Conservation (phyloP, 75 land plant species). For the Sequoiadendron giganteum region DNA sequence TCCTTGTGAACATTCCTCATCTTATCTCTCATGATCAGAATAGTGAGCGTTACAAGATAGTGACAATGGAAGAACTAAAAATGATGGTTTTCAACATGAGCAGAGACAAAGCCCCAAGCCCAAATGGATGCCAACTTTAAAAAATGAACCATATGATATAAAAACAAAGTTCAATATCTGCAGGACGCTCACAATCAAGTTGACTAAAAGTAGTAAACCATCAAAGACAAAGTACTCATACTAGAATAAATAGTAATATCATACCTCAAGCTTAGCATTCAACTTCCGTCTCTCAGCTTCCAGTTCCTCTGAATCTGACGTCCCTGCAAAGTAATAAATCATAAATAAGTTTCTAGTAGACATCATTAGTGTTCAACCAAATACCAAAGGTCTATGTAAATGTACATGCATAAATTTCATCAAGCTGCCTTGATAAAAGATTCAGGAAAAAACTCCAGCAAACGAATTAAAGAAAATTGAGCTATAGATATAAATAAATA, state of each 20-base stretch:
- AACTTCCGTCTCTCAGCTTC: constrained; percentile 20
- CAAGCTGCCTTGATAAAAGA: neutral
- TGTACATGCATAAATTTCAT: neutral
- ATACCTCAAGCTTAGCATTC: constrained; percentile 24
- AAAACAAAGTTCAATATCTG: neutral
- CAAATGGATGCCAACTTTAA: too few relatives aligned
- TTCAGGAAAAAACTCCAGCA: too few relatives aligned
- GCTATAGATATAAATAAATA: too few relatives aligned
- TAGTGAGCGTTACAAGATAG: too few relatives aligned
- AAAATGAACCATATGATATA: too few relatives aligned
- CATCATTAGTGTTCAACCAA: neutral
- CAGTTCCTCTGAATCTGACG: constrained; percentile 8
- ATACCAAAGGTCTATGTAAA: neutral
- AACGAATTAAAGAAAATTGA: too few relatives aligned
- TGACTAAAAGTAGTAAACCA: neutral
- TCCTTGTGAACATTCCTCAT: too few relatives aligned
- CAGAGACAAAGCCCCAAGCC: too few relatives aligned
- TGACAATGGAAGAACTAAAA: too few relatives aligned
- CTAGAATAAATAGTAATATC: neutral
- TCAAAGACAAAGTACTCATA: neutral
- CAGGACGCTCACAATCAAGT: neutral
- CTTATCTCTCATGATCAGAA: too few relatives aligned
- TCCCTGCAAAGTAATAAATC: constrained; percentile 2
- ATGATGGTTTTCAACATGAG: too few relatives aligned
- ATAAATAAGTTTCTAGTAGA: neutral